These are phyloP conservation scores for Mollisiaceae sp. DNA, from an alignment of 2,329 filamentous ascomycete genomes.

Conservation along the genomic window DNA sequence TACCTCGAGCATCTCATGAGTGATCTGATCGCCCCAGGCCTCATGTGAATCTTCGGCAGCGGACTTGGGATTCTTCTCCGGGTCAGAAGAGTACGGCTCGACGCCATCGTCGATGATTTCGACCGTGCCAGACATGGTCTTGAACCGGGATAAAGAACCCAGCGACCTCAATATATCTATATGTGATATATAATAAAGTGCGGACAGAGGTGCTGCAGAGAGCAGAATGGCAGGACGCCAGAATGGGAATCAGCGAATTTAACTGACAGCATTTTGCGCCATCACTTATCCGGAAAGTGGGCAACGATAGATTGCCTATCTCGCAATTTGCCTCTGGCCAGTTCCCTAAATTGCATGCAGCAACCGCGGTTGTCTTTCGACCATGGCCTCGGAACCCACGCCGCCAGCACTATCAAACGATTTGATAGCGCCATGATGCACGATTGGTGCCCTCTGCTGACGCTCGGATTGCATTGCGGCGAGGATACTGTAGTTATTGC, in stretches of 20 bases:
- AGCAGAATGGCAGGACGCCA: not conserved
- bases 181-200: not conserved
- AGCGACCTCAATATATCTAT: not conserved
- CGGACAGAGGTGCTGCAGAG: not conserved
- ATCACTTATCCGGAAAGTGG: constrained; percentile 7
- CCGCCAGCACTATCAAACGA: not conserved
- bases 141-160: not conserved
- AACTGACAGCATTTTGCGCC: not conserved
- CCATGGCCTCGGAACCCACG: constrained; percentile 6
- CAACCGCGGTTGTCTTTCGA: not conserved
- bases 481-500: constrained; percentile 9
- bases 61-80: constrained; percentile 39
- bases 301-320: not conserved
- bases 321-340: not conserved
- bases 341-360: not conserved
- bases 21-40: constrained; percentile 45
- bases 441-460: not conserved
- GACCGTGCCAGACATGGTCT: constrained; percentile 23
- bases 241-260: constrained; percentile 4
- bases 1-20: constrained; percentile 47
- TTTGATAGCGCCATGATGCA: not conserved
- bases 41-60: constrained; percentile 4
- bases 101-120: constrained; percentile 25
- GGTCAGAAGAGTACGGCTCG: constrained; percentile 24
- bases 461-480: constrained; percentile 4